Conservation (phyloP, 1,284 basidiomycete species). For the Takashimella koratensis region DNA sequence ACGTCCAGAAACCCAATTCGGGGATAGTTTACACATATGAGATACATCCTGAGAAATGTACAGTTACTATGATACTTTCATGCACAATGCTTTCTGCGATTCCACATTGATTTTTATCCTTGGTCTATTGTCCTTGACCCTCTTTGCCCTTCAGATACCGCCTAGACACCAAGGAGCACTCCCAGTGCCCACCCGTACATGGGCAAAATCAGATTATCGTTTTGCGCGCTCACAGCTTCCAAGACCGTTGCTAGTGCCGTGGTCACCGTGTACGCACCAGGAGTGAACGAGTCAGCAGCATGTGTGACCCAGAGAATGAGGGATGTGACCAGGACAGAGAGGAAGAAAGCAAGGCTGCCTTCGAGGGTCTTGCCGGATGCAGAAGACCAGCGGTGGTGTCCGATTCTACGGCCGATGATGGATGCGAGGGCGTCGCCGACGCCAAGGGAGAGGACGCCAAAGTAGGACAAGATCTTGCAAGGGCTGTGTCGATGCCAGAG, state of each 20-base stretch:
- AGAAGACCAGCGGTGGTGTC: conserved; percentile 75
- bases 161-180: conserved; percentile 37
- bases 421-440: conserved; percentile 94
- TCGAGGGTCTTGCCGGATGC: conserved; percentile 85
- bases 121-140: too few species aligned
- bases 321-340: conserved; percentile 66
- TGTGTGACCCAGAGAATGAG: conserved; percentile 68
- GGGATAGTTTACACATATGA: too few species aligned
- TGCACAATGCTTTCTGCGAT: too few species aligned
- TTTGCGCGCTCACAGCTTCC: conserved; percentile 85
- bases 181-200: conserved; percentile 72
- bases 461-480: conserved; percentile 69
- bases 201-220: conserved; percentile 88
- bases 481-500: conserved; percentile 61
- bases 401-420: conserved; percentile 80
- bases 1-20: too few species aligned
- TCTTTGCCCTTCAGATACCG: too few species aligned
- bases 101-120: too few species aligned
- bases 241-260: conserved; percentile 64
- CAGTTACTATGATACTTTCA: too few species aligned
- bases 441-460: conserved; percentile 86
- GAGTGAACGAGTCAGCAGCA: conserved; percentile 64
- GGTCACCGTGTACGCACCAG: conserved; percentile 40
- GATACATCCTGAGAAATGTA: too few species aligned
- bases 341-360: conserved; percentile 77